Evolutionary conservation across 371 early-diverging fungal species (phyloP).

Genomic region (Haplosporangium sp.): DNA sequence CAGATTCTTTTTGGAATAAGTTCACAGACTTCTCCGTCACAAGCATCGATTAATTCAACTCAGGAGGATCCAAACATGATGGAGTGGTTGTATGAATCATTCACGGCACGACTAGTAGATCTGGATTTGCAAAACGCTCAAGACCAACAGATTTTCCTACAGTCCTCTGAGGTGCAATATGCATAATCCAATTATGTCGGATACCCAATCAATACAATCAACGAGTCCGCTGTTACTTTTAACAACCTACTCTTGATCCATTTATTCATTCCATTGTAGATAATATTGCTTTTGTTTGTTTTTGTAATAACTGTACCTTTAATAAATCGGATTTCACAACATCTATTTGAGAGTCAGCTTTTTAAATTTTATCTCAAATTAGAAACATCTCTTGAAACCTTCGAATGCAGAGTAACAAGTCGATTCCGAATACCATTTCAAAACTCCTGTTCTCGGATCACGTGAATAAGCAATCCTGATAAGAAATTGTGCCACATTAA

Average conservation of each 20-base stretch:
- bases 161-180: slow-evolving; percentile 7
- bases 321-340: not conserved
- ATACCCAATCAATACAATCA: not conserved
- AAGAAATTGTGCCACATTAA: too few species aligned
- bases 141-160: slow-evolving; percentile 9
- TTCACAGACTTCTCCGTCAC: not conserved
- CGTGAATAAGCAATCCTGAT: too few species aligned
- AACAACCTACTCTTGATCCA: not conserved
- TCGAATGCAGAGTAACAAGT: too few species aligned
- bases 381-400: too few species aligned
- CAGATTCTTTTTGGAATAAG: slow-evolving; percentile 1
- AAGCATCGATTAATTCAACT: not conserved
- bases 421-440: too few species aligned
- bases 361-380: too few species aligned
- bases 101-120: slow-evolving; percentile 8
- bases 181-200: not conserved
- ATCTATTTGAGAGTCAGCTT: too few species aligned
- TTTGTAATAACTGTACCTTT: slow-evolving; percentile 4
- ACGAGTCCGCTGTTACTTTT: too few species aligned
- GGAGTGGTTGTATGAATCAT: slow-evolving; percentile 33
- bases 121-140: not conserved
- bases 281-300: not conserved
- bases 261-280: slow-evolving; percentile 2
- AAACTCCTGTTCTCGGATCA: too few species aligned
- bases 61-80: slow-evolving; percentile 27